Conservation (phyloP, 768 basidiomycete species). For the Mycena rebaudengoi region DNA sequence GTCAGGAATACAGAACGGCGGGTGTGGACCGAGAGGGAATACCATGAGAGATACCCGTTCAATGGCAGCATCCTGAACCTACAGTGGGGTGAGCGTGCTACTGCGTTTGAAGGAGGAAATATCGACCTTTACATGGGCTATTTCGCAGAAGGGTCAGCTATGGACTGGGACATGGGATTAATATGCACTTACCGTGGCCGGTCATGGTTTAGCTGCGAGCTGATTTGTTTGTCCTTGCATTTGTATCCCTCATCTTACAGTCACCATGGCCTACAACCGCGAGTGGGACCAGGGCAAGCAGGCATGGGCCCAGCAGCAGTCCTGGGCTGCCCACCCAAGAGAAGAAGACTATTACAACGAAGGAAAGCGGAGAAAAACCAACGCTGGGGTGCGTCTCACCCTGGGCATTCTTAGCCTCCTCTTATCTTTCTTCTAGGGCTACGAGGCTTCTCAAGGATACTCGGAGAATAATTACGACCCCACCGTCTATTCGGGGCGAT, state of each 20-base stretch:
- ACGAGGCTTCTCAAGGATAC: slow-evolving; percentile 57
- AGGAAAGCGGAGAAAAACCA: slow-evolving; percentile 82
- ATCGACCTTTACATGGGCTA: slow-evolving; percentile 33
- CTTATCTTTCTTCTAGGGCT: slow-evolving; percentile 49
- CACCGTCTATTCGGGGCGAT: slow-evolving; percentile 41
- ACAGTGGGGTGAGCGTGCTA: neutral
- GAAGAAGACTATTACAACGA: slow-evolving; percentile 78
- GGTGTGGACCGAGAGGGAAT: slow-evolving; percentile 9
- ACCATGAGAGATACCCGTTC: slow-evolving; percentile 66
- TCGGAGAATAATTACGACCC: slow-evolving; percentile 47
- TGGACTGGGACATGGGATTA: no score
- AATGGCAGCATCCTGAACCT: slow-evolving; percentile 61
- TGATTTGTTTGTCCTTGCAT: slow-evolving; percentile 47
- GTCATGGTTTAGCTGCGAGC: slow-evolving; percentile 22
- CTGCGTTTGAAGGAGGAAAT: neutral
- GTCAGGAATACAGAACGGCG: slow-evolving; percentile 5
- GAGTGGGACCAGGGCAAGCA: slow-evolving; percentile 90
- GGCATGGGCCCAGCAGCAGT: slow-evolving; percentile 55
- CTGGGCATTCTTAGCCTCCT: neutral
- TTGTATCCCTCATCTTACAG: slow-evolving; percentile 38
- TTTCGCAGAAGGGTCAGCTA: neutral
- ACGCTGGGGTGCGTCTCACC: slow-evolving; percentile 68
- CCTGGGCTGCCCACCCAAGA: slow-evolving; percentile 61
- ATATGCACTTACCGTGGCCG: slow-evolving; percentile 13
- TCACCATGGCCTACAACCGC: slow-evolving; percentile 76